Base-by-base conservation (phyloP, 1,139 yeast genomes). In the Zygosaccharomyces pseudobailii region DNA sequence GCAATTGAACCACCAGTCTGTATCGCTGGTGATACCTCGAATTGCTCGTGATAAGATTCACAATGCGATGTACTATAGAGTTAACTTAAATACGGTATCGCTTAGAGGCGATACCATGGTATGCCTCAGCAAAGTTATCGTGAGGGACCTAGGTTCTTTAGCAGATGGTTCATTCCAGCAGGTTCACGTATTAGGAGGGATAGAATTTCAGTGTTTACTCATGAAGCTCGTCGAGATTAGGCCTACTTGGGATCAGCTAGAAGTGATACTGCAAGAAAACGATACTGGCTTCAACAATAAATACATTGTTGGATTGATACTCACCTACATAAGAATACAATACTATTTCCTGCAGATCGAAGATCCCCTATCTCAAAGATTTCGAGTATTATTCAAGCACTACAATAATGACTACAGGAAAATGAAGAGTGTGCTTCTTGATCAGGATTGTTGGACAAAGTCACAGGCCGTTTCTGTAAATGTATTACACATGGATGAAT, bases 11-110 rank as follows among this genome's bases (percentile, higher is more conserved):
- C 56, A 62, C 41, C 67, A 62, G 41, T 65, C 68, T 0, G 65
- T 65, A 1, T 63, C 68, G n/a, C 43, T 63, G 27, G 61, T 62
- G 39, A 59, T 65, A 8, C 68, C 68, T n/a, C 53, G 65, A 32
- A 32, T 63, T 21, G 54, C 64, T 5, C 54, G 68, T 45, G 61
- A 59, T 31, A 61, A 53, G 42, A 56, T 65, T 17, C 66, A 62
- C 42, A 57, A 55, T 46, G 54, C 57, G 10, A 48, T 62, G 55
- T 65, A 63, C 44, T 63, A 62, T 40, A 63, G 60, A 41, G 54
- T 55, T 5, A 63, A 63, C 39, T 42, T 65, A 27, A 49, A 52
- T 19, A 36, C 53, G 5, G 49, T 52, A 1, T 52, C 65, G 4
- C 33, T 63, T 43, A 51, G 67, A 48, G 68, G 67, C 1, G 54